phyloP scores from a whole-genome alignment of 1,284 basidiomycete species.

The Macrocystidia cucumis region DNA sequence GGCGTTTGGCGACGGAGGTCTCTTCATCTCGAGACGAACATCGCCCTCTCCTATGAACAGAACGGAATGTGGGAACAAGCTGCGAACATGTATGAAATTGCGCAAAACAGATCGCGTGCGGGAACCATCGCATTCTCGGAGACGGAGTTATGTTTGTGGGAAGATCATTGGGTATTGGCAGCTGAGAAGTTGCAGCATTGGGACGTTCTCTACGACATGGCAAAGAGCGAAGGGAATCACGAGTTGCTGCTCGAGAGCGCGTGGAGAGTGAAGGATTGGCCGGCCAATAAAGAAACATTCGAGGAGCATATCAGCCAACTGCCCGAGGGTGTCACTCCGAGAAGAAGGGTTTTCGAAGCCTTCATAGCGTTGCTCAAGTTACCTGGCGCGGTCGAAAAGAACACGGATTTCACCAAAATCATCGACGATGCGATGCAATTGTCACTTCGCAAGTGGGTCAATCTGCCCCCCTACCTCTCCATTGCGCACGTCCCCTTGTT shows the following conservation, averaged over 20 bases:
- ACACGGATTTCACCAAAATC: conserved; percentile 76
- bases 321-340: conserved; percentile 84
- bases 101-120: conserved; percentile 81
- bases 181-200: conserved; percentile 97
- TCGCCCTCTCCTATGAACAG: conserved; percentile 92
- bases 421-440: conserved; percentile 98
- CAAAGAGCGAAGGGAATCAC: conserved; percentile 85
- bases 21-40: conserved; percentile 87
- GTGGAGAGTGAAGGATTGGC: conserved; percentile 95
- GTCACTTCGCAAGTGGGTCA: conserved; percentile 93
- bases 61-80: conserved; percentile 97
- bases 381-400: conserved; percentile 62
- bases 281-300: conserved; percentile 69
- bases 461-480: conserved; percentile 81
- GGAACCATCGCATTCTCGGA: conserved; percentile 90
- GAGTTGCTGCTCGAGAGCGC: conserved; percentile 94
- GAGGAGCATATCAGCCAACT: conserved; percentile 83
- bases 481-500: conserved; percentile 91
- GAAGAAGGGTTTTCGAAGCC: conserved; percentile 92
- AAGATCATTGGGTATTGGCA: conserved; percentile 98
- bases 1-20: conserved; percentile 91
- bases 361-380: conserved; percentile 81
- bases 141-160: conserved; percentile 96
- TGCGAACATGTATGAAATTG: conserved; percentile 83
- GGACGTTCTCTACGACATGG: conserved; percentile 94